Base-by-base conservation (phyloP, 2,329 filamentous ascomycete genomes). In the Xylariaceae sp. region DNA sequence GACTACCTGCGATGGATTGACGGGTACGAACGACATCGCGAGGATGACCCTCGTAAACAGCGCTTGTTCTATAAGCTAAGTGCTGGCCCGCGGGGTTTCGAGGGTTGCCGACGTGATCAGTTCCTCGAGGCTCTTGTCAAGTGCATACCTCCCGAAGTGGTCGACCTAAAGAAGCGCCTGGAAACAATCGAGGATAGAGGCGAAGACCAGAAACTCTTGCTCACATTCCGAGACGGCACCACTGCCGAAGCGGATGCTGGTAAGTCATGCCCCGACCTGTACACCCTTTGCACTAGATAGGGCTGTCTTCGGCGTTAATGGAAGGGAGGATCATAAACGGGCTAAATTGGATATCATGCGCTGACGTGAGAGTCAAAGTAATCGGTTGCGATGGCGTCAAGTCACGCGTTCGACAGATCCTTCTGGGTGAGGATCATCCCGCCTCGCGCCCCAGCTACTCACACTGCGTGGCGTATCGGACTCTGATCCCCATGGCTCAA, bases 371-470 rank as follows among this genome's bases (percentile, higher is more conserved):
- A 28, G 6, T n/a, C 33, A 23, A 5, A 56, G 53, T 56, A 19
- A 52, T 81, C 47, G 78, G 78, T 3, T 77, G 75, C 51, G 79
- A 82, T 61, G 79, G 79, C 2, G 77, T 82, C 61, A 79, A 79
- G 66, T 81, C 78, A 4, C 72, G 74, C 28, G 75, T 80, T 4
- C 72, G 82, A 23, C 60, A 74, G 31, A 58, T 78, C 5, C 68
- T 84, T 2, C 69, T 83, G 0, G 77, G 76, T 0, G 68, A 69
- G 1, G 65, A 75, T 0, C 65, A 76, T 58, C 76, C 76, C 0
- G 75, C 76, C 4, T 73, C 76, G 1, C 66, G 74, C 14, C 77
- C 82, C 0, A 69, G 74, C 2, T 62, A 79, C 77, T 0, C 76
- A 79, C 45, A 83, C 46, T 39, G 26, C 19, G 43, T 50, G 23